phyloP scores from a whole-genome alignment of 2,329 filamentous ascomycete species.

The Pestalotiopsis sp. region DNA sequence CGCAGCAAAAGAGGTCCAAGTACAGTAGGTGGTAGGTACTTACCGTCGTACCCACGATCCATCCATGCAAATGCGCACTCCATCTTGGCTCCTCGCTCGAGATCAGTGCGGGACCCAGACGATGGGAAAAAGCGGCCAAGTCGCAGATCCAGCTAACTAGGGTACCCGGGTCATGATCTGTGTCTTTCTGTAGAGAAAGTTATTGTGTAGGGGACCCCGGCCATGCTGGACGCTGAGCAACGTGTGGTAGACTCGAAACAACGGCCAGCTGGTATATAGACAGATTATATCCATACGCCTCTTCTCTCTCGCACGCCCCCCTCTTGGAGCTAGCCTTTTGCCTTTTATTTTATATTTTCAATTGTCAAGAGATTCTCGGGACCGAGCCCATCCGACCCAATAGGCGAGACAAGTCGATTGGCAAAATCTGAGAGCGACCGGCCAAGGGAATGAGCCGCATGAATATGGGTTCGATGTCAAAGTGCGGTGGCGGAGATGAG shows the following conservation, averaged over 20 bases:
- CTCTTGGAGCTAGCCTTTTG: background rate
- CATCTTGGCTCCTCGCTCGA: background rate
- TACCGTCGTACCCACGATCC: background rate
- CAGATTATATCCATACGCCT: background rate
- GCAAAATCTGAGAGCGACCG: too few relatives aligned
- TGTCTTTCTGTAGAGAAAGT: background rate
- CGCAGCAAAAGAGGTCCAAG: too few relatives aligned
- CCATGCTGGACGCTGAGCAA: background rate
- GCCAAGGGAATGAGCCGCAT: too few relatives aligned
- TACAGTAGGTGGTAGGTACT: background rate
- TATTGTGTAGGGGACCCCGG: background rate
- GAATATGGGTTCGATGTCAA: too few relatives aligned
- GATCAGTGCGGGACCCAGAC: background rate
- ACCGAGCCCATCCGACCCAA: too few relatives aligned
- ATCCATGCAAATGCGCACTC: background rate
- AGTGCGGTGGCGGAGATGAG: too few relatives aligned
- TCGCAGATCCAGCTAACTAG: conserved; percentile 4
- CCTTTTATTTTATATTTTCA: background rate
- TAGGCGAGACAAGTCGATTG: too few relatives aligned
- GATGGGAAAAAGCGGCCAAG: background rate
- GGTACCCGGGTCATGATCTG: background rate
- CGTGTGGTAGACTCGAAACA: conserved; percentile 10
- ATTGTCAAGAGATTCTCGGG: too few relatives aligned
- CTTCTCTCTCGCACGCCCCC: background rate
- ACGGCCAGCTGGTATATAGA: background rate